These are phyloP conservation scores for Amanita rubescens DNA, from an alignment of 768 basidiomycete species.

Conservation along the genomic window DNA sequence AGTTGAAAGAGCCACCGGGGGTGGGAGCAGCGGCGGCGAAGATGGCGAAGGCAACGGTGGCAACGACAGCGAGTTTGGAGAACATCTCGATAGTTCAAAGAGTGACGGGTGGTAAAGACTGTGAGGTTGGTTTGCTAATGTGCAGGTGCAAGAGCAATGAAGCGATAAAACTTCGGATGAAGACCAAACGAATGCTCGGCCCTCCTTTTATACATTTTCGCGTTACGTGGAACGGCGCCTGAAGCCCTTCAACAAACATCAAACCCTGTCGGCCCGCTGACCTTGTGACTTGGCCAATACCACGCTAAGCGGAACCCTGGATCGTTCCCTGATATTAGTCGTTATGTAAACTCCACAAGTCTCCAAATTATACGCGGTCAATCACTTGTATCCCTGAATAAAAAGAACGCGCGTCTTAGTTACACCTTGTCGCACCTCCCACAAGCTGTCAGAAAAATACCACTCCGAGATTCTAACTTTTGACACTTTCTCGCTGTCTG, in stretches of 20 bases:
- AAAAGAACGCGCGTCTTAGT: no score
- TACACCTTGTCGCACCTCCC: no score
- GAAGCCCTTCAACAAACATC: not conserved
- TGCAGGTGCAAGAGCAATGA: not conserved
- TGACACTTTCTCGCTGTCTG: no score
- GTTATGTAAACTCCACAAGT: not conserved
- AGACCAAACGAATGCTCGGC: not conserved
- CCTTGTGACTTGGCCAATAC: not conserved
- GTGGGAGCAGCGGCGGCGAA: conserved; percentile 23
- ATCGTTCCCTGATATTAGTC: no score
- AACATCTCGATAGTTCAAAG: conserved; percentile 15
- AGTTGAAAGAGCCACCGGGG: conserved; percentile 13
- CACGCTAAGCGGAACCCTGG: not conserved
- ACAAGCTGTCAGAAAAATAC: no score
- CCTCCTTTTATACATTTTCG: not conserved
- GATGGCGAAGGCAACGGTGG: conserved; percentile 17
- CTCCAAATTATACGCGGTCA: not conserved
- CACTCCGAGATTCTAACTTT: no score
- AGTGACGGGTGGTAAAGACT: conserved; percentile 6
- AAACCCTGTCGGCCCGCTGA: not conserved
- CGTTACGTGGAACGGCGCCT: not conserved
- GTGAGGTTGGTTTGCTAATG: not conserved
- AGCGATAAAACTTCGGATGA: not conserved
- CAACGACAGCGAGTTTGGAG: conserved; percentile 21
- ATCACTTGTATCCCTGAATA: no score